Evolutionary conservation across 2,329 filamentous ascomycete genomes (phyloP).

Genomic region (Elsinoe fawcettii): DNA sequence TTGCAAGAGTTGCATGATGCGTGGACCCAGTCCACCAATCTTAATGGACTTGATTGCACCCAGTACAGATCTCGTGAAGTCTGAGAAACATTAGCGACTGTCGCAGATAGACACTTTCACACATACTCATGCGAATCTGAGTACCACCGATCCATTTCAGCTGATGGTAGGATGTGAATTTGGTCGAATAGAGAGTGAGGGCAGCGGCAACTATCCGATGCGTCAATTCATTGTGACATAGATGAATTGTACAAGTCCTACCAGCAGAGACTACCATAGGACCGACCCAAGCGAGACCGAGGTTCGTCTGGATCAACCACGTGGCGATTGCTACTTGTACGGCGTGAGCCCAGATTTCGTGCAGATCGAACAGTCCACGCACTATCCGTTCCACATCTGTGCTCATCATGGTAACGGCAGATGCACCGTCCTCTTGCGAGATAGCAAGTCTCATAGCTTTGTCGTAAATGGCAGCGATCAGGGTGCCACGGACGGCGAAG

Average conservation of each 20-base stretch:
- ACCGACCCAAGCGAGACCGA: slow-evolving; percentile 43
- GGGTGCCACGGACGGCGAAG: slow-evolving; percentile 10
- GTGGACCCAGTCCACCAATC: slow-evolving; percentile 14
- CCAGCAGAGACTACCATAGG: slow-evolving; percentile 40
- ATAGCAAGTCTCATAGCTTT: slow-evolving; percentile 3
- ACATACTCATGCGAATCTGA: slow-evolving; percentile 17
- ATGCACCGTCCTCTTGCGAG: slow-evolving; percentile 22
- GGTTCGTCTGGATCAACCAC: slow-evolving; percentile 41
- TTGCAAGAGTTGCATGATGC: neutral
- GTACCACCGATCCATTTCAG: slow-evolving; percentile 21
- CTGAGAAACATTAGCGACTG: neutral
- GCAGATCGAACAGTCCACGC: slow-evolving; percentile 29
- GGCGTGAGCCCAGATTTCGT: slow-evolving; percentile 31
- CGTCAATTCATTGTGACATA: slow-evolving; percentile 13
- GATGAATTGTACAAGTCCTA: slow-evolving; percentile 18
- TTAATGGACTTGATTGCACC: slow-evolving; percentile 18
- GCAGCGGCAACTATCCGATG: neutral
- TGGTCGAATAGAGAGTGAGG: neutral
- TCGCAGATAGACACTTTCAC: neutral
- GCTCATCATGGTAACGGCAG: slow-evolving; percentile 31
- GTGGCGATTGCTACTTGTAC: slow-evolving; percentile 40
- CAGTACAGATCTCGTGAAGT: slow-evolving; percentile 20
- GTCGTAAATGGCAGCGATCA: slow-evolving; percentile 13
- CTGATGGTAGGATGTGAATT: slow-evolving; percentile 20
- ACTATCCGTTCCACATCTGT: slow-evolving; percentile 32